These are phyloP conservation scores for Starmerella stigmatis DNA, from an alignment of 805 yeast species.

Conservation along the genomic window DNA sequence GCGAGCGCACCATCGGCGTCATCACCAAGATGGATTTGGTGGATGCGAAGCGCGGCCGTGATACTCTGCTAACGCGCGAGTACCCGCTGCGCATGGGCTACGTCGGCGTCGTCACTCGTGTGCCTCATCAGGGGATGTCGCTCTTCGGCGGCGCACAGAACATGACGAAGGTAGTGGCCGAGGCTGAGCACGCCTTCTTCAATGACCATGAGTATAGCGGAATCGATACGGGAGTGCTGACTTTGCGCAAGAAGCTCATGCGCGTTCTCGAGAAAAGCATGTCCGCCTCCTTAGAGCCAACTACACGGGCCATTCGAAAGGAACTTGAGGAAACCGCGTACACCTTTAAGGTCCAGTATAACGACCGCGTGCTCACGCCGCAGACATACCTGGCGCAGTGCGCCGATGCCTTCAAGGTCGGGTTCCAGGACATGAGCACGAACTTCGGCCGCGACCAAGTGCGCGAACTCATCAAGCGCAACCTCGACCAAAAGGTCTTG, in stretches of 20 bases:
- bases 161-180: slow-evolving; percentile 40
- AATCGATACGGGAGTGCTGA: slow-evolving; percentile 65
- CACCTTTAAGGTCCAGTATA: slow-evolving; percentile 90
- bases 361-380: slow-evolving; percentile 87
- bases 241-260: slow-evolving; percentile 70
- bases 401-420: slow-evolving; percentile 72
- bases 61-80: slow-evolving; percentile 59
- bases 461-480: slow-evolving; percentile 64
- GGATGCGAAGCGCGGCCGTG: slow-evolving; percentile 59
- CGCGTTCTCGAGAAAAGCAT: slow-evolving; percentile 79
- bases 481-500: slow-evolving; percentile 78
- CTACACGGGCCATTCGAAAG: slow-evolving; percentile 71
- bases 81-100: slow-evolving; percentile 95
- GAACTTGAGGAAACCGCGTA: slow-evolving; percentile 91
- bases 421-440: slow-evolving; percentile 76
- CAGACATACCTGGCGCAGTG: slow-evolving; percentile 89
- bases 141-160: slow-evolving; percentile 28
- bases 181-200: slow-evolving; percentile 49
- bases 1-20: slow-evolving; percentile 94
- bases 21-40: slow-evolving; percentile 89
- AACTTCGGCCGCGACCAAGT: slow-evolving; percentile 76
- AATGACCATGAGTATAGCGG: slow-evolving; percentile 48
- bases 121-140: slow-evolving; percentile 37
- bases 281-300: slow-evolving; percentile 81
- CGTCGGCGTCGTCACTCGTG: slow-evolving; percentile 91